Evolutionary conservation across 2,329 filamentous ascomycete species (phyloP).

Genomic region (Colletotrichum sp.): DNA sequence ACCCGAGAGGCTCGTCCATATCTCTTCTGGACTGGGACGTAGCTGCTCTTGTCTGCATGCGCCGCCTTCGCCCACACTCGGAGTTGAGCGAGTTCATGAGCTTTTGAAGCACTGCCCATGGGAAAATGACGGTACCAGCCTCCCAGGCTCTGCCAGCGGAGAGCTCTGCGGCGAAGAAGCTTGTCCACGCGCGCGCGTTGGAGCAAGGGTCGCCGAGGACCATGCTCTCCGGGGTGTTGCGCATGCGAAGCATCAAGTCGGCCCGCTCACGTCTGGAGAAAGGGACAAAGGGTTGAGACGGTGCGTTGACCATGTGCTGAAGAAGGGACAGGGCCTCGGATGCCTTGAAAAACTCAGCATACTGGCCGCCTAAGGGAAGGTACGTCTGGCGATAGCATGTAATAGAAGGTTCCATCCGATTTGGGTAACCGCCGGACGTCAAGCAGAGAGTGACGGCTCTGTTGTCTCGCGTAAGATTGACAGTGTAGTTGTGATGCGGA

Average conservation of each 20-base stretch:
- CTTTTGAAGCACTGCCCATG: slow-evolving; percentile 10
- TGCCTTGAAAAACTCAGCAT: slow-evolving; percentile 17
- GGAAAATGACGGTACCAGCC: slow-evolving; percentile 9
- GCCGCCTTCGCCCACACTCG: not conserved
- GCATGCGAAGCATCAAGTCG: slow-evolving; percentile 13
- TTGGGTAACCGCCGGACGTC: not conserved
- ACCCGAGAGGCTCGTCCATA: not conserved
- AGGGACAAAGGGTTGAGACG: not conserved
- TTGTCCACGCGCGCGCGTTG: slow-evolving; percentile 18
- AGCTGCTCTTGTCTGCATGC: not conserved
- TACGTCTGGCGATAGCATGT: slow-evolving; percentile 14
- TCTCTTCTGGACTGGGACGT: not conserved
- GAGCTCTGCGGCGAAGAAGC: slow-evolving; percentile 11
- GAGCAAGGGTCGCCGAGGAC: slow-evolving; percentile 8
- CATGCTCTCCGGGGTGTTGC: slow-evolving; percentile 4
- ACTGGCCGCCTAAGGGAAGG: not conserved
- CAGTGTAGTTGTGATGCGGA: slow-evolving; percentile 8
- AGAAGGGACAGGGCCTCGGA: slow-evolving; percentile 10
- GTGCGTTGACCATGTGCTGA: slow-evolving; percentile 17
- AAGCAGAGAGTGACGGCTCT: slow-evolving; percentile 11
- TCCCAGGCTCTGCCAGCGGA: slow-evolving; percentile 10
- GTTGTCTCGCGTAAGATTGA: slow-evolving; percentile 13
- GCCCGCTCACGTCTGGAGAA: slow-evolving; percentile 3
- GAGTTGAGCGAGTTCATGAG: slow-evolving; percentile 16
- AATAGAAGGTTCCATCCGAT: not conserved